Evolutionary conservation across 179 eudicot species (phyloP).

Genomic region (Corrigiola litoralis): DNA sequence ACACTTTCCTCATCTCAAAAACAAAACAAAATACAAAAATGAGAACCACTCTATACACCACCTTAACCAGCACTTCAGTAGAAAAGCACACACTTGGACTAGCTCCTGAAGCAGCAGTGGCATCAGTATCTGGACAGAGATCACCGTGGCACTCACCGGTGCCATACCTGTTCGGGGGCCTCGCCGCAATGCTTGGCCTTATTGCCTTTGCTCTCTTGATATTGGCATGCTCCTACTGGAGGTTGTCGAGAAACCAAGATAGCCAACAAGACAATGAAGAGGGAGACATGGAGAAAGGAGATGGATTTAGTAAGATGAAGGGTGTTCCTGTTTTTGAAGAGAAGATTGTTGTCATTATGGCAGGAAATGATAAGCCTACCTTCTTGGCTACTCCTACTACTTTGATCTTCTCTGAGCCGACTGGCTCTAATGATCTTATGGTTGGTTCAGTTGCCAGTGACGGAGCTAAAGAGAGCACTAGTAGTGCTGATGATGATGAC

Average conservation of each 20-base stretch:
- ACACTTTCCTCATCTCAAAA: background rate
- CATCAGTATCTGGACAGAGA: background rate
- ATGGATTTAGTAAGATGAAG: conserved; percentile 21
- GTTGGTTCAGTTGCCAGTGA: background rate
- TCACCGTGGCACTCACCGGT: conserved; percentile 74
- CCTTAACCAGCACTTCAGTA: background rate
- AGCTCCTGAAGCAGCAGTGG: background rate
- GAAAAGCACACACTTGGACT: background rate
- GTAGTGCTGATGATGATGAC: conserved; percentile 11
- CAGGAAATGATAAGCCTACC: conserved; percentile 52
- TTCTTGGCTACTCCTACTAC: conserved; percentile 47
- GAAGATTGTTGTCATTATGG: conserved; percentile 58
- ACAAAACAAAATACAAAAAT: background rate
- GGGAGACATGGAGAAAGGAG: conserved; percentile 19
- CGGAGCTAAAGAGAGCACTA: background rate
- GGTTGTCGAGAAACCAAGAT: conserved; percentile 31
- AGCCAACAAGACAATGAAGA: conserved; percentile 6
- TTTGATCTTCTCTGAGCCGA: background rate
- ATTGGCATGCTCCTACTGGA: conserved; percentile 73
- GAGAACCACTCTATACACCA: conserved; percentile 16
- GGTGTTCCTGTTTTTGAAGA: conserved; percentile 22
- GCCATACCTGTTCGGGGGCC: conserved; percentile 74
- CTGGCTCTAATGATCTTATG: background rate
- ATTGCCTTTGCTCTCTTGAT: conserved; percentile 69
- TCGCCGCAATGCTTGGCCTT: conserved; percentile 79